Conservation (phyloP, 202 grass and related monocot genomes). For the Carex arenaria region DNA sequence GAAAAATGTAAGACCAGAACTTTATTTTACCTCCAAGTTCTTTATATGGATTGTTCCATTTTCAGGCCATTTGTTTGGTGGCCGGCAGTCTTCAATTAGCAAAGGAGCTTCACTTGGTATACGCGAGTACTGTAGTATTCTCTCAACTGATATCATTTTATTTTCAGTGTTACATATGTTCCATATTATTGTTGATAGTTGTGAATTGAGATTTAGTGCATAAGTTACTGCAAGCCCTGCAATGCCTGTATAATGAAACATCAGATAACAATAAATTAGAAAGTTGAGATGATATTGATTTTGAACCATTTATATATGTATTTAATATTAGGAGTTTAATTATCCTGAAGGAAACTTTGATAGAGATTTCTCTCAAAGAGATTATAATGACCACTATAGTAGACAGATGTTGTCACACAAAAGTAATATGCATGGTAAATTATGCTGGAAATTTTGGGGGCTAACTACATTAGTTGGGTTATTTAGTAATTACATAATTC, state of each 20-base stretch:
- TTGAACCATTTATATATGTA: neutral
- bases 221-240: conserved; percentile 96
- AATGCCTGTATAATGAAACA: conserved; percentile 52
- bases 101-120: conserved; percentile 86
- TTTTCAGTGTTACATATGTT: conserved; percentile 93
- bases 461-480: neutral
- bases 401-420: neutral
- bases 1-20: neutral
- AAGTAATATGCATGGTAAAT: neutral
- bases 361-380: neutral
- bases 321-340: neutral
- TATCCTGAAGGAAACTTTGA: neutral
- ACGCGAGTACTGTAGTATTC: conserved; percentile 91
- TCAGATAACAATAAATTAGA: conserved; percentile 17
- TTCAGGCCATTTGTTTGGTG: conserved; percentile 70
- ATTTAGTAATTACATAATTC: neutral
- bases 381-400: neutral
- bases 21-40: conserved; percentile 73
- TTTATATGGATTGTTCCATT: conserved; percentile 75
- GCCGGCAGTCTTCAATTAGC: conserved; percentile 43
- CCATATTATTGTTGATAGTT: conserved; percentile 75
- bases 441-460: neutral
- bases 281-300: neutral
- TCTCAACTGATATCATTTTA: conserved; percentile 99
- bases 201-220: conserved; percentile 84